Evolutionary conservation across 805 yeast species (phyloP).

Genomic region (Yarrowia divulgata): DNA sequence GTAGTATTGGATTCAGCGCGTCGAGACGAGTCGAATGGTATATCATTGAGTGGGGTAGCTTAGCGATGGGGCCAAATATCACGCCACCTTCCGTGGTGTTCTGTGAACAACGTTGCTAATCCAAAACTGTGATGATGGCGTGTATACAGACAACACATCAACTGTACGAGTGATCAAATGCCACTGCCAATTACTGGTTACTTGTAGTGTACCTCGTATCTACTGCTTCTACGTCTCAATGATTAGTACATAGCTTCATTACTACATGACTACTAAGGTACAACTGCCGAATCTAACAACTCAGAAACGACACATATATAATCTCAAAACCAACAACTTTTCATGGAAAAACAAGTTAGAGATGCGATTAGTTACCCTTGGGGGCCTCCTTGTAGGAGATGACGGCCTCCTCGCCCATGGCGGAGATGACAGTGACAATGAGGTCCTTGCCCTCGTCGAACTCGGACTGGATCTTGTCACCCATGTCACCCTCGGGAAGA

Average conservation of each 20-base stretch:
- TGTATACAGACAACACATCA: neutral
- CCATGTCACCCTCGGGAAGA: conserved; percentile 97
- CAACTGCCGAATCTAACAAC: conserved; percentile 8
- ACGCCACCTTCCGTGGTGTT: neutral
- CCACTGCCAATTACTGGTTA: neutral
- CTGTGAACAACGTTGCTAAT: neutral
- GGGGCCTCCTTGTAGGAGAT: conserved; percentile 99
- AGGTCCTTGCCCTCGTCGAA: conserved; percentile 99
- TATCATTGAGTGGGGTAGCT: neutral
- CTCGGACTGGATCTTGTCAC: conserved; percentile 88
- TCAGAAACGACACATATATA: conserved; percentile 4
- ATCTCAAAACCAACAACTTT: conserved; percentile 28
- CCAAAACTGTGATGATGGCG: neutral
- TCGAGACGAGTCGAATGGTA: neutral
- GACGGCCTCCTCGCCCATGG: conserved; percentile 99
- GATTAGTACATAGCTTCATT: conserved; percentile 36
- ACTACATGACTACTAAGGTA: conserved; percentile 37
- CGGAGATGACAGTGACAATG: conserved; percentile 93
- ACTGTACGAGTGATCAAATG: neutral
- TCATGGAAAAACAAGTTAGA: conserved; percentile 22
- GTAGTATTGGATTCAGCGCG: neutral
- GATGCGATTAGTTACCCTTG: conserved; percentile 53
- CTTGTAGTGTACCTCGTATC: no score
- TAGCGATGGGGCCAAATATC: no score
- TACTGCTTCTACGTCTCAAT: no score